These are phyloP conservation scores for Solanum verrucosum DNA, from an alignment of 257 asterid genomes.

Conservation along the genomic window DNA sequence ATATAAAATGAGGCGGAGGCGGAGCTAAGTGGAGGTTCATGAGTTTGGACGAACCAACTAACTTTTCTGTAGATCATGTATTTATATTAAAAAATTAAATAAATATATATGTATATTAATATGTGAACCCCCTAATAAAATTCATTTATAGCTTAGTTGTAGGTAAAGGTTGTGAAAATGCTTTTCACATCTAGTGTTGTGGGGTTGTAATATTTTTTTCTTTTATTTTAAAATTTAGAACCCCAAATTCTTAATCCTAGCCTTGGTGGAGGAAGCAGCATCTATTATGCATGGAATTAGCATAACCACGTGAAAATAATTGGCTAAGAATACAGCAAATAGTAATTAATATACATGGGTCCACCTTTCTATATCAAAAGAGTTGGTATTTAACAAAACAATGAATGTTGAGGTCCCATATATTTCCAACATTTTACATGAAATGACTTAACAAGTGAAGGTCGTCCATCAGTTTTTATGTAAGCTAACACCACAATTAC, in stretches of 20 bases:
- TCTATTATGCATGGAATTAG: background rate
- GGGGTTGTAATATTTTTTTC: no score
- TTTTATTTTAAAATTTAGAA: no score
- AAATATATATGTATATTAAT: no score
- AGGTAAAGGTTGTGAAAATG: background rate
- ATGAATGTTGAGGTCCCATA: background rate
- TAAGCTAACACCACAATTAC: background rate
- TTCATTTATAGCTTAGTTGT: background rate
- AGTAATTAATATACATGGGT: background rate
- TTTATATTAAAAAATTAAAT: no score
- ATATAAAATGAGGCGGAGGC: no score
- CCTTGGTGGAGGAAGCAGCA: background rate
- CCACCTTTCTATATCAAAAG: background rate
- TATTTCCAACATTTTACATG: background rate
- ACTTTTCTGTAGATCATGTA: no score
- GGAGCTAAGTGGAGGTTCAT: background rate
- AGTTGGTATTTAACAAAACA: background rate
- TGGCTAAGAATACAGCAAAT: background rate
- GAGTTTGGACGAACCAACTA: accelerated
- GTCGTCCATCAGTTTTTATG: background rate
- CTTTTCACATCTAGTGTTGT: background rate
- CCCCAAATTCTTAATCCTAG: no score
- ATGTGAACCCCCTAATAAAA: background rate
- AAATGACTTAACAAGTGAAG: background rate
- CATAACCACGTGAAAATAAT: background rate